Conservation (phyloP, 2,329 filamentous ascomycete genomes). For the Calonectria leucothoes region DNA sequence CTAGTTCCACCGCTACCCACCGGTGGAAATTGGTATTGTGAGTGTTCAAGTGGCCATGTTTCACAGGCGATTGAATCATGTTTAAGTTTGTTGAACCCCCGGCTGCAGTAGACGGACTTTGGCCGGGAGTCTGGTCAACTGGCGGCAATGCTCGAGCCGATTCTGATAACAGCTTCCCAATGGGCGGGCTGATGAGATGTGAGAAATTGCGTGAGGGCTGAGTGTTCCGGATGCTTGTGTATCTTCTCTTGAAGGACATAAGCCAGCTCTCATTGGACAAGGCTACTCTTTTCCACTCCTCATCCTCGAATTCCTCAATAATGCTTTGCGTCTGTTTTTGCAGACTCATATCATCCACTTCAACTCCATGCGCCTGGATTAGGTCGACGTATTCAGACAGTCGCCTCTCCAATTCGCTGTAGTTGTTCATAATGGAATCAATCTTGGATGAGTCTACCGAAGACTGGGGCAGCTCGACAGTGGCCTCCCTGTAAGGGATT, state of each 20-base stretch:
- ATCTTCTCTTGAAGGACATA: constrained; percentile 9
- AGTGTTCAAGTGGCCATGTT: not conserved
- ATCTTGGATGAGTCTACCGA: constrained; percentile 7
- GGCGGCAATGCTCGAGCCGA: not conserved
- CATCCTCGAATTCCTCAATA: not conserved
- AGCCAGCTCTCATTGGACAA: constrained; percentile 3
- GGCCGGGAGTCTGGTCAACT: not conserved
- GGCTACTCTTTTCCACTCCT: constrained; percentile 10
- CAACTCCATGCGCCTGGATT: constrained; percentile 11
- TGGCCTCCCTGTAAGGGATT: not conserved
- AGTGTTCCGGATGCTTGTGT: not conserved
- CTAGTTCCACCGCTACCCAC: constrained; percentile 20
- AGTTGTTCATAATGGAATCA: constrained; percentile 11
- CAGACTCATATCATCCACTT: constrained; percentile 6
- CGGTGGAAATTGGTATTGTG: constrained; percentile 14
- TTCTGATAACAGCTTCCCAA: not conserved
- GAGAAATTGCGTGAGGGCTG: not conserved
- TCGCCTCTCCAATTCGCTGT: constrained; percentile 9
- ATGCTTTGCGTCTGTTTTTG: not conserved
- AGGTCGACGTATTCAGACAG: constrained; percentile 14
- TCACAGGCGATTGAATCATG: not conserved
- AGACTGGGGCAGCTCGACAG: not conserved
- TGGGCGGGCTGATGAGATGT: not conserved
- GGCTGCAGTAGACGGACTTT: not conserved
- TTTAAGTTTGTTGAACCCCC: not conserved